Conservation (phyloP, 208 protist genomes). For the Trichomonas gallinae region DNA sequence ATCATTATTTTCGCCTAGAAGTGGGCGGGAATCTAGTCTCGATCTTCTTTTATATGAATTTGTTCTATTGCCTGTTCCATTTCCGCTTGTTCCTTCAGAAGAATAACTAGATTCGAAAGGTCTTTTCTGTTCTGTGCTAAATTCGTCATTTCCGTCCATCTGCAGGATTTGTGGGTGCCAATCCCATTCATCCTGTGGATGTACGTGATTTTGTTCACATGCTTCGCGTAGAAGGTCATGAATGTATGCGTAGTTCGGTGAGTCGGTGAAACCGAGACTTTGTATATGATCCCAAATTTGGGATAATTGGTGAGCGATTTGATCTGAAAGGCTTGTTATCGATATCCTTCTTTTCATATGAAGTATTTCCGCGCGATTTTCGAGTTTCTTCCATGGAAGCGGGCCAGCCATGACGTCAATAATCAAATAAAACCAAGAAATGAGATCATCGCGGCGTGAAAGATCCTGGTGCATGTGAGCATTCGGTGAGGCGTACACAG, state of each 20-base stretch:
- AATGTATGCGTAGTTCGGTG: not conserved
- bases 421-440: not conserved
- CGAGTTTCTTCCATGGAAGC: not conserved
- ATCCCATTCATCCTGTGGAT: not conserved
- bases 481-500: not conserved
- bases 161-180: conserved; percentile 14
- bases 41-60: not conserved
- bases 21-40: not conserved
- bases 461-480: not conserved
- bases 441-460: not conserved
- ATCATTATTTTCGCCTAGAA: not conserved
- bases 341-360: not conserved
- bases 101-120: not conserved
- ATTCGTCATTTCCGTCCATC: not conserved
- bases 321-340: not conserved
- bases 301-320: not conserved
- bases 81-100: not conserved
- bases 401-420: not conserved
- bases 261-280: not conserved
- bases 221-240: not conserved
- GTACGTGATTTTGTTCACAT: not conserved
- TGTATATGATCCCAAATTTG: not conserved
- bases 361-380: not conserved
- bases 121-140: not conserved
- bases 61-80: not conserved